Base-by-base conservation (phyloP, 352 stramenopile genomes). In the Blastocystis sp. region DNA sequence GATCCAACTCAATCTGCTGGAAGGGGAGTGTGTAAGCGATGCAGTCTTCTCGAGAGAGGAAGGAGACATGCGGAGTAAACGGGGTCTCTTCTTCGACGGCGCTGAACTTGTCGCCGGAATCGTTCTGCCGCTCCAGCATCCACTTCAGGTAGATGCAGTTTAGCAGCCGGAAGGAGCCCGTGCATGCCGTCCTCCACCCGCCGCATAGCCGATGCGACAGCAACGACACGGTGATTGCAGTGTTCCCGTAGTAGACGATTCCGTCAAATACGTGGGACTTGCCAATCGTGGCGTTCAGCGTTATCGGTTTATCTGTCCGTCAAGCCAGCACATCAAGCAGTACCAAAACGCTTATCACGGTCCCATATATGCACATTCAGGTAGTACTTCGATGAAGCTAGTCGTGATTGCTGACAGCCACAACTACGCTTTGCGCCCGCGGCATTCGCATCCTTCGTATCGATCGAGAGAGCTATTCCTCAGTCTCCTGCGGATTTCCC, bases 161-260 rank as follows among this genome's bases (percentile, higher is more conserved):
- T n/a, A 81, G 62, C 28, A 81, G 41, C 71, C 71, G 14, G 41
- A 81, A 81, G 17, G 71, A 81, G 4, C 14, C 40, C 19, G 45
- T 41, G 45, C n/a, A 59, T 21, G 3, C 21, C 52, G 52, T 61
- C 45, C 62, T 64, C 19, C 43, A 28, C 66, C 62, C 43, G 0
- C 71, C 43, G 1, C n/a, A 28, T 9, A 65, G 43, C 43, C 52
- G 71, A n/a, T 81, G 41, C 52, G 43, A 53, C 1, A 66, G 34
- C 52, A 81, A 21, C 56, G 71, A 81, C 45, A 81, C 52, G 4
- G 9, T 66, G 34, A 81, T 81, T 2, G 34, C 10, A 40, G 71
- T 81, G 62, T 81, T 81, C 62, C 71, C 71, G 14, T 81, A 81
- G 41, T 81, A 81, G 23, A 81, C 71, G 41, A 81, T 81, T 66